Evolutionary conservation across 768 basidiomycete species (phyloP).

Genomic region (Boletus edulis): DNA sequence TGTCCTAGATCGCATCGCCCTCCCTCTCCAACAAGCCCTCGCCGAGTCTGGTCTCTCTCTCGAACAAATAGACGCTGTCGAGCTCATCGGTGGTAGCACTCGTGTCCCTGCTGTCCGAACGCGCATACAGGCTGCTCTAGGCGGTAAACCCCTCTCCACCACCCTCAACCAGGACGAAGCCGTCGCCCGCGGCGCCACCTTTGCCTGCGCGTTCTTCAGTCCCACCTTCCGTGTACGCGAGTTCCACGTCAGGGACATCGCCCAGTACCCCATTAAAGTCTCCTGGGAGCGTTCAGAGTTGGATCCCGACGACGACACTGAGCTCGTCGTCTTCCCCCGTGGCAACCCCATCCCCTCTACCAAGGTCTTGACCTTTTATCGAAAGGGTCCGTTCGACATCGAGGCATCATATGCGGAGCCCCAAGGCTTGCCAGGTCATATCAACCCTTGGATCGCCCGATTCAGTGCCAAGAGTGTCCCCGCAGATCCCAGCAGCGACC

Average conservation of each 20-base stretch:
- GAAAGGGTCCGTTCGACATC: conserved; percentile 84
- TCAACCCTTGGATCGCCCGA: conserved; percentile 83
- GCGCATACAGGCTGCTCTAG: conserved; percentile 81
- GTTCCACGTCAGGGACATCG: conserved; percentile 85
- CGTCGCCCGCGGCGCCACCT: conserved; percentile 92
- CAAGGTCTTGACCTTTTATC: conserved; percentile 94
- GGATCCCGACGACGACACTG: conserved; percentile 87
- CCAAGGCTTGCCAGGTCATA: conserved; percentile 62
- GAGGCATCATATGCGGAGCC: conserved; percentile 84
- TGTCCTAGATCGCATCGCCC: conserved; percentile 73
- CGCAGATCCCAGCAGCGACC: conserved; percentile 64
- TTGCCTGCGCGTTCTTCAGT: conserved; percentile 95
- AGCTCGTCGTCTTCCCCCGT: conserved; percentile 85
- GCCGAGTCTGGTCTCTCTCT: conserved; percentile 74
- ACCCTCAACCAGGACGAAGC: conserved; percentile 99
- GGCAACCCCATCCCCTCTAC: conserved; percentile 89
- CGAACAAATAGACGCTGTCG: conserved; percentile 87
- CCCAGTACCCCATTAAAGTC: conserved; percentile 86
- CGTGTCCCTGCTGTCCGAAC: conserved; percentile 91
- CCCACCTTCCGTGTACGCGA: conserved; percentile 98
- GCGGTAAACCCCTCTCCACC: conserved; percentile 78
- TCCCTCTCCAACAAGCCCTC: conserved; percentile 76
- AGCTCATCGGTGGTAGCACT: conserved; percentile 91
- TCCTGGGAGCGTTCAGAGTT: conserved; percentile 74
- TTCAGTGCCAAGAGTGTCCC: conserved; percentile 84